These are phyloP conservation scores for Saprolegnia parasitica DNA, from an alignment of 352 stramenopile genomes.

Conservation along the genomic window DNA sequence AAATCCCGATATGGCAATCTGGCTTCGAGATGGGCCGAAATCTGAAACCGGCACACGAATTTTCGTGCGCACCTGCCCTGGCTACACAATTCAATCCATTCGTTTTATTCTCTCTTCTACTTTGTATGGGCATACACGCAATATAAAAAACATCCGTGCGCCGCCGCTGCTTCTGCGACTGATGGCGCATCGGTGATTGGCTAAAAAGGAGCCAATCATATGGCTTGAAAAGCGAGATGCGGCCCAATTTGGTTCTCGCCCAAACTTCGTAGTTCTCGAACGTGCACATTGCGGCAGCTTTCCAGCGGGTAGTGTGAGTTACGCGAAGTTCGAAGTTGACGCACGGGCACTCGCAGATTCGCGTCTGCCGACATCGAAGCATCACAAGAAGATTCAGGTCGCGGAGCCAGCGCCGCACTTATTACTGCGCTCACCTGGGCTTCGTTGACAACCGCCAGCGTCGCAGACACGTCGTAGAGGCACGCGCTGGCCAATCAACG, in stretches of 20 bases:
- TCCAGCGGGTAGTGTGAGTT: neutral
- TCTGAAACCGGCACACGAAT: neutral
- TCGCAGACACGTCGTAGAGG: too few species aligned
- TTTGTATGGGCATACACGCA: neutral
- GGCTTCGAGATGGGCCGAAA: too few species aligned
- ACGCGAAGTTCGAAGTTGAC: neutral
- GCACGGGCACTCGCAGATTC: neutral
- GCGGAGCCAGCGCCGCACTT: too few species aligned
- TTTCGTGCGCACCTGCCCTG: neutral
- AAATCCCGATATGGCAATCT: neutral
- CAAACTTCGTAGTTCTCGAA: slow-evolving; percentile 2
- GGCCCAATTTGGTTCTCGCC: neutral
- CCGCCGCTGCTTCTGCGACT: neutral
- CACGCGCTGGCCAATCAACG: neutral
- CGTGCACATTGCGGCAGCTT: neutral
- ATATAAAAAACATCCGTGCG: neutral
- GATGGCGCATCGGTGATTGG: neutral
- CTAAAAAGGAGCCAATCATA: neutral
- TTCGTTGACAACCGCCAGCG: too few species aligned
- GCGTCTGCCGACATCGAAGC: too few species aligned
- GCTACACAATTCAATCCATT: neutral
- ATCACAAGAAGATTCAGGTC: slow-evolving; percentile 1
- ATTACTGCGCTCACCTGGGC: too few species aligned
- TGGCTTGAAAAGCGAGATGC: neutral
- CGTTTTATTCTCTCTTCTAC: neutral